Evolutionary conservation across 345 rosid genomes (phyloP), one percentile per base, ranked within the genome.

Genomic region (Hibiscus trionum): DNA sequence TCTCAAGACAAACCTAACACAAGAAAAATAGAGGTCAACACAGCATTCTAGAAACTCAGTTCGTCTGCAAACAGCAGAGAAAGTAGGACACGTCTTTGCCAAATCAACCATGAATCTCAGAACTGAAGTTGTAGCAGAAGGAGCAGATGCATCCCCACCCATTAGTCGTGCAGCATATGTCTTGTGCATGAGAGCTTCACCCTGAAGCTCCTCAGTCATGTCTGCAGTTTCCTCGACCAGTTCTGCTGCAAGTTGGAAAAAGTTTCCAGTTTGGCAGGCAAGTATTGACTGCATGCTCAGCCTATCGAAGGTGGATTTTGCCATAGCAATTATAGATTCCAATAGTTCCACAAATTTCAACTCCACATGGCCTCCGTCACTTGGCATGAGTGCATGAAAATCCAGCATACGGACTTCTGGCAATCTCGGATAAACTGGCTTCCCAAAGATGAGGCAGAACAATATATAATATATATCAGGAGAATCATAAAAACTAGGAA

Each of bases 81-180:
- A 96, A 16, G 93, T 83, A 73, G 96, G 91, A 75, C 91, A 93
- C 96, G 93, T 92, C 85, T 96, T 96, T 72, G 96, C 97, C 71
- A 96, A 86, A 84, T 93, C 99, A 86, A 96, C 98, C 99, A 96
- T 88, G 81, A 96, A 96, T 78, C 98, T 88, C 77, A 96, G 86
- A 70, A 96, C 91, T 16, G 99, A 83, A 42, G 98, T 96, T 8
- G 98, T 96, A 77, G 93, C 91, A 79, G 96, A 93, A 74, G 99
- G 99, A 85, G 99, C 98, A 61, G 93, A 88, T 73, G 99, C 98
- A 83, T 93, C 97, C 52, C 99, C 99, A 74, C 97, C 95, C 99
- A 90, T 90, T 78, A 96, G 80, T 61, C 98, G 94, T 12, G 99
- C 98, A 1, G 99, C 99, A 78, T 96, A 96, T 11, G 99, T 96